Percentiles rank a stretch among this genome's conserved stretches.
These are phyloP conservation scores for Lachnellula hyalina DNA, from an alignment of 2,329 filamentous ascomycete species.

Conservation along the genomic window DNA sequence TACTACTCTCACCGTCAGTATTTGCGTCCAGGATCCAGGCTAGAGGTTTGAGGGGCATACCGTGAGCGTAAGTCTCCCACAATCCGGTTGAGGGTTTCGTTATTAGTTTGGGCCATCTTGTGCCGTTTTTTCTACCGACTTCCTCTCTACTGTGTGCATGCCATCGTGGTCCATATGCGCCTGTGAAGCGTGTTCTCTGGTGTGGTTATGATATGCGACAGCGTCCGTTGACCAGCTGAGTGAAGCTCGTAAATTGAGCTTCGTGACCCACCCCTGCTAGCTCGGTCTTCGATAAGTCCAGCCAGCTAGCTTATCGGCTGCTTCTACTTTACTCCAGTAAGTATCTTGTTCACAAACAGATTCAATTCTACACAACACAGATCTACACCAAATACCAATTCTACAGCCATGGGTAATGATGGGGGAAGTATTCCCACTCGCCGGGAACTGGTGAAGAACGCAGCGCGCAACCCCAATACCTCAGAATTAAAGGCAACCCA, in stretches of 20 bases:
- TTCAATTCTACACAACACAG: background rate
- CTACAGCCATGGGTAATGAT: slow-evolving; percentile 79
- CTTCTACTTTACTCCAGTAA: background rate
- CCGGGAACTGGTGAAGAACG: slow-evolving; percentile 91
- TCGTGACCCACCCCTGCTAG: background rate
- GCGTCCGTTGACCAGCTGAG: background rate
- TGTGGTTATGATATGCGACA: background rate
- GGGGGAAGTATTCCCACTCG: slow-evolving; percentile 94
- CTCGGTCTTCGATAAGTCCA: background rate
- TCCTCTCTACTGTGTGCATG: slow-evolving; percentile 17
- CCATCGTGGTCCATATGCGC: slow-evolving; percentile 26
- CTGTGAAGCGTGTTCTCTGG: slow-evolving; percentile 5
- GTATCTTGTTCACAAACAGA: too few relatives aligned
- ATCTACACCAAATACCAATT: background rate
- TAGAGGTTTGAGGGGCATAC: slow-evolving; percentile 15
- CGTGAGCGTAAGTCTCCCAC: slow-evolving; percentile 28
- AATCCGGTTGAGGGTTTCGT: slow-evolving; percentile 29
- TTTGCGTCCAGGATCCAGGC: background rate
- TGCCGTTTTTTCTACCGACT: slow-evolving; percentile 13
- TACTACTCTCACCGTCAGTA: slow-evolving; percentile 17
- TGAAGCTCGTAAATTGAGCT: background rate
- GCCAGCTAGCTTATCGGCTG: background rate
- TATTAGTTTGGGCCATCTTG: slow-evolving; percentile 30
- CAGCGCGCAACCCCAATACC: slow-evolving; percentile 74
- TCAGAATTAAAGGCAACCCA: slow-evolving; percentile 85